Conservation (phyloP, 2,329 filamentous ascomycete species). For the Ascochyta lentis region DNA sequence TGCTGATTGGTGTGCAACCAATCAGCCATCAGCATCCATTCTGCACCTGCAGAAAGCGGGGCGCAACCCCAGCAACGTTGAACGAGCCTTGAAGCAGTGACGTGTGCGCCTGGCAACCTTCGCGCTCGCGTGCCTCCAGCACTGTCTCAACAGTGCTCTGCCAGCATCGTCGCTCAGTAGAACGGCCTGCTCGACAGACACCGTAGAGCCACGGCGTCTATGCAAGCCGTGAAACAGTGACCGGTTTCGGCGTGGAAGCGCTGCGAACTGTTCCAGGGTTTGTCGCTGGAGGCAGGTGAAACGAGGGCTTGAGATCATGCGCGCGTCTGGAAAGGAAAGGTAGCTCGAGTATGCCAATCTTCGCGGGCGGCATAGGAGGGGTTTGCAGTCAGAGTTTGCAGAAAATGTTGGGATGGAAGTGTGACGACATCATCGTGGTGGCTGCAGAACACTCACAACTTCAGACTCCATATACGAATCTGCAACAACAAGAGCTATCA, state of each 20-base stretch:
- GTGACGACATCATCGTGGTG: neutral
- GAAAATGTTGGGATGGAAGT: neutral
- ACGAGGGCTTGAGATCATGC: constrained; percentile 13
- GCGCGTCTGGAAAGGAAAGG: neutral
- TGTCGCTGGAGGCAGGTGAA: constrained; percentile 17
- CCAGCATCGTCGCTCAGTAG: neutral
- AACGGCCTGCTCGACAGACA: neutral
- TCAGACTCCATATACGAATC: too few relatives aligned
- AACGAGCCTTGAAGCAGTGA: constrained; percentile 5
- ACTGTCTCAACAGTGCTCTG: too few relatives aligned
- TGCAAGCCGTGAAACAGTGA: constrained; percentile 10
- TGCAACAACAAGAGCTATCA: too few relatives aligned
- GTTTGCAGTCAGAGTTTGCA: too few relatives aligned
- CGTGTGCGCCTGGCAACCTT: neutral
- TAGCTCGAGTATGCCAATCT: too few relatives aligned
- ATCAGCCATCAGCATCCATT: neutral
- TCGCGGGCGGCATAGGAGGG: too few relatives aligned
- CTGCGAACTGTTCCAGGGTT: constrained; percentile 8
- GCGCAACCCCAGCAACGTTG: constrained; percentile 22
- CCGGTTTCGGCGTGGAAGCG: constrained; percentile 1
- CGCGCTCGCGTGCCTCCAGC: neutral
- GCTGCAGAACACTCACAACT: too few relatives aligned
- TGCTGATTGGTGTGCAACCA: constrained; percentile 5
- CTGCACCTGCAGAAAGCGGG: constrained; percentile 12
- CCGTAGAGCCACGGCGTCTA: constrained; percentile 6